Base-by-base conservation (phyloP, 2,329 filamentous ascomycete genomes). In the Magnaporthiopsis rhizophila region DNA sequence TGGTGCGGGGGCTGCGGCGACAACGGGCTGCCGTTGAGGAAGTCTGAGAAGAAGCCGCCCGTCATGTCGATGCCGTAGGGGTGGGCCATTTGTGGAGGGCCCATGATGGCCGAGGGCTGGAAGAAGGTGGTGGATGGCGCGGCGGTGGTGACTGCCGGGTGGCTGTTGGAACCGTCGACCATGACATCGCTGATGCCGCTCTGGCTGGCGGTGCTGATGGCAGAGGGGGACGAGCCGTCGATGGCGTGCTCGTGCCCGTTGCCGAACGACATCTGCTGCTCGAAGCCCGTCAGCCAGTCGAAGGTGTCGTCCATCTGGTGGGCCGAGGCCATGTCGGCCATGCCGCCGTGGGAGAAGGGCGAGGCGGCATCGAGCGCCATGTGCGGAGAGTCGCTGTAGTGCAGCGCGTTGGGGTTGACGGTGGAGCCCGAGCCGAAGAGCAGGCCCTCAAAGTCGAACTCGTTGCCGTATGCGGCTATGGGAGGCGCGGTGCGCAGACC, bases 161-260 rank as follows among this genome's bases (percentile, higher is more conserved):
- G 86, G 75, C 88, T 89, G 74, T 88, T 89, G 53, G 86, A 86
- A 66, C 91, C 91, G 75, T 97, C 92, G 65, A 95, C 81, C 89
- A 97, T 92, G 66, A 92, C 87, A 74, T 98, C 95, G 76, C 91
- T 96, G 75, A 93, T 90, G 62, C 89, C 91, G 74, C 90, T 94
- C 72, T 96, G 93, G 76, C 93, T 98, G 65, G 91, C 91, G 58
- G 91, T 96, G 79, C 94, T 98, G 75, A 98, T 94, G 60, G 92
- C 92, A 11, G 95, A 98, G 21, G 95, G 95, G 18, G 95, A 98
- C 13, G 95, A 98, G 65, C 90, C 92, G 71, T 97, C 94, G 64
- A 97, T 85, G 34, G 91, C 92, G 68, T 88, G 89, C 70, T 97
- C 92, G 64, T 63, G 65, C 28, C 81, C 78, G 65, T 84, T 85